A percentile compares a stretch with the other conserved stretches of the same genome.
Conservation (phyloP, 116 monocot species). For the Posidonia oceanica region DNA sequence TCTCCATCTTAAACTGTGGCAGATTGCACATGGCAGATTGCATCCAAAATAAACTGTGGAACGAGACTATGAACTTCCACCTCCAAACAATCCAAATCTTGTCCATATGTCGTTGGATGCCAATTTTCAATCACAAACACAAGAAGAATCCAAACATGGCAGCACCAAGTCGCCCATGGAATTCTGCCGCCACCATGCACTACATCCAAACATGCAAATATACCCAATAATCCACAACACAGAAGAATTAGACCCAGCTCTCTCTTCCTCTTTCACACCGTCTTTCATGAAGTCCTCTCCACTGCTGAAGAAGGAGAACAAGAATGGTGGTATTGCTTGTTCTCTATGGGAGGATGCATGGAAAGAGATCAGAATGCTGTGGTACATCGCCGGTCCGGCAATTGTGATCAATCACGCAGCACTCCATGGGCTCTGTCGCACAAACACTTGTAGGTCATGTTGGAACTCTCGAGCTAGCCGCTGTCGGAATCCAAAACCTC, state of each 20-base stretch:
- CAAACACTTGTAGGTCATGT: constrained; percentile 31
- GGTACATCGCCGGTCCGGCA: constrained; percentile 34
- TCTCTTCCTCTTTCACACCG: background rate
- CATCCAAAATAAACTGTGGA: no score
- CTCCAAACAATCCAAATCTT: no score
- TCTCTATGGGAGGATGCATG: constrained; percentile 9
- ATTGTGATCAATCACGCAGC: constrained; percentile 25
- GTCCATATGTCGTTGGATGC: no score
- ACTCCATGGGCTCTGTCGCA: constrained; percentile 24
- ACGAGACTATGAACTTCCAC: no score
- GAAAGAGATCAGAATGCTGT: constrained; percentile 21
- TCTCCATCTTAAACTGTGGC: no score
- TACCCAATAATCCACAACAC: background rate
- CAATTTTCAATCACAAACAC: no score
- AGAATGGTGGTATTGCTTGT: background rate
- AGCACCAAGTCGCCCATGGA: no score
- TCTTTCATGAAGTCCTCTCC: background rate
- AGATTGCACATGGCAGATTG: no score
- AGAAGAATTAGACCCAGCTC: background rate
- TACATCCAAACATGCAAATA: no score
- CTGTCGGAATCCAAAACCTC: constrained; percentile 30
- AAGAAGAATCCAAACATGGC: no score
- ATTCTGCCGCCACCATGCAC: no score
- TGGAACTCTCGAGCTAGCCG: constrained; percentile 38
- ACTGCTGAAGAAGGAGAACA: background rate